Evolutionary conservation across 257 asterid species (phyloP).

Genomic region (Echites panduratus): DNA sequence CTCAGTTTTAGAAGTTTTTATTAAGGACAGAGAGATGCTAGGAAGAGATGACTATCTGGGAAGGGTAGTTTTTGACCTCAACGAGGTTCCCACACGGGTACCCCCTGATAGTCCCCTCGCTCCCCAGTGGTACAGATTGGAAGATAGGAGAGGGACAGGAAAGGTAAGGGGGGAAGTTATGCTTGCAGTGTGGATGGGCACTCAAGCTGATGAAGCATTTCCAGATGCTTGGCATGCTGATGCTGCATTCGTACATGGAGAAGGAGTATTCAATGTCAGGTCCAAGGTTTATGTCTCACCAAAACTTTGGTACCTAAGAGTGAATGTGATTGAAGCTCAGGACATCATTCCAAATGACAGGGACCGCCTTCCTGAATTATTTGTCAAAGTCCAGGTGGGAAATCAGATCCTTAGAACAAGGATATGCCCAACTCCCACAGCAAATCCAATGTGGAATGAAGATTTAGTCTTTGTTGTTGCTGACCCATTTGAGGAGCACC

Average conservation of each 20-base stretch:
- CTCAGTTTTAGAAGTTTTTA: constrained; percentile 53
- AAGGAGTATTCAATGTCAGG: constrained; percentile 52
- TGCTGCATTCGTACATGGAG: constrained; percentile 57
- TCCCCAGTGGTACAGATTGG: constrained; percentile 71
- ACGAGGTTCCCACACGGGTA: constrained; percentile 63
- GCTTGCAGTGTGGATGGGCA: constrained; percentile 76
- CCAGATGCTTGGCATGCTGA: constrained; percentile 84
- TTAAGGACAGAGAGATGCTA: constrained; percentile 56
- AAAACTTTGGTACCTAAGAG: constrained; percentile 73
- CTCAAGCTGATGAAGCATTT: constrained; percentile 76
- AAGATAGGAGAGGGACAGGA: constrained; percentile 47
- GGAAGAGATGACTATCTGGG: constrained; percentile 61
- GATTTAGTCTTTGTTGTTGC: constrained; percentile 65
- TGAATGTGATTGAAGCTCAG: constrained; percentile 75
- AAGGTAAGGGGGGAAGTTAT: constrained; percentile 56
- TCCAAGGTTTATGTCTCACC: constrained; percentile 78
- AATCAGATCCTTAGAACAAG: constrained; percentile 52
- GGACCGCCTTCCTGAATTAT: constrained; percentile 46
- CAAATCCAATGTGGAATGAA: constrained; percentile 73
- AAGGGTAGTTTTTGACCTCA: constrained; percentile 48
- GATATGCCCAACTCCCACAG: constrained; percentile 38
- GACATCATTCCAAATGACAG: constrained; percentile 47
- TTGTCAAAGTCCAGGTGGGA: constrained; percentile 53
- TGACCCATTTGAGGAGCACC: constrained; percentile 75
- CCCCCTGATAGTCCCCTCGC: constrained; percentile 91